Evolutionary conservation across 768 basidiomycete species (phyloP), one percentile per base, ranked within the genome.

Genomic region (Pleurotus eryngii): DNA sequence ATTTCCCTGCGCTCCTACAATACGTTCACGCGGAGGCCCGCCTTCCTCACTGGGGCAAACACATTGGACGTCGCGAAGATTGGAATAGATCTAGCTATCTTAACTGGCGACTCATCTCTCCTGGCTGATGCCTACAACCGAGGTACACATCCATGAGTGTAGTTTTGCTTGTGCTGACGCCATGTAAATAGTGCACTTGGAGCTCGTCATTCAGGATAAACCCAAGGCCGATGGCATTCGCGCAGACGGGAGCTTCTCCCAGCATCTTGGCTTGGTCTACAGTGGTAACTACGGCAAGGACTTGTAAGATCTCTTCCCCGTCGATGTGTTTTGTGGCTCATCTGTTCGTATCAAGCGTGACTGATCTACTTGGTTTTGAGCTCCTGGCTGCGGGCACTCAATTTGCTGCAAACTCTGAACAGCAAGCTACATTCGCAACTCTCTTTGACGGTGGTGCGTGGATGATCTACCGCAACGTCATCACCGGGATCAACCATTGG

Each of bases 281-380:
- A 86, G 84, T 49, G 87, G 87, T 37, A 89, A 89, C 64, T 89
- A 90, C 61, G 88, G 81, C 17, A 77, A 77, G 58, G 78, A 76
- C 59, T 65, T 61, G 79, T 75, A 20, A 62, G 74, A 64, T 4
- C 12, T 15, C 3, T 11, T 9, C 3, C 47, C 9, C 30, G 20
- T 56, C 47, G 40, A 15, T 57, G 14, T 45, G n/a, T 27, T 20
- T 17, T 15, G 3, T 12, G 24, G n/a, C 51, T 35, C 5, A 39
- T 24, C 48, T 18, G 20, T 50, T 48, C 49, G 26, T 35, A 7
- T 49, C n/a, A 49, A 87, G 85, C 62, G 70, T 81, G 7, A 86
- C 86, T 61, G 83, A 82, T 49, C 79, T 85, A 57, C 73, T 89
- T 15, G 79, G 79, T 57, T 69, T 88, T 4, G 86, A 90, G 65